Base-by-base conservation (phyloP, 2,329 filamentous ascomycete genomes). In the Sarocladium strictum region DNA sequence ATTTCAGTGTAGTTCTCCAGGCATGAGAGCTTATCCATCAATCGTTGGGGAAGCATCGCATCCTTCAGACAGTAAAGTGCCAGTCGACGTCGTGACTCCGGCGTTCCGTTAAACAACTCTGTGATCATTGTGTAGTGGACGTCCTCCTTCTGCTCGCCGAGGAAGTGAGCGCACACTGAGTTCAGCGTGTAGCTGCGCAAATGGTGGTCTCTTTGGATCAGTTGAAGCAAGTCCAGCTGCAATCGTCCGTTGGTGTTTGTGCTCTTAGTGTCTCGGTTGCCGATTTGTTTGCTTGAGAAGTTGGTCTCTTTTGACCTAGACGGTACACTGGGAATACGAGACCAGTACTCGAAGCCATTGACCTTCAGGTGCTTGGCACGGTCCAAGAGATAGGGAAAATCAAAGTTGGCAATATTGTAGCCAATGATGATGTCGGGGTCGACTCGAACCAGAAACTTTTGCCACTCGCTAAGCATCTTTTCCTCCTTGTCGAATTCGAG, bases 51-150 rank as follows among this genome's bases (percentile, higher is more conserved):
- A 3, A 99, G 78, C 64, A 96, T 99, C 0, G 94, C 94, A 74
- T 99, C 95, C 71, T 99, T 99, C 60, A 99, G 72, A 72, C 94
- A 99, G 75, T 99, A 99, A 1, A 99, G 83, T 1, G 94, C 94
- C 50, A 99, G 74, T 72, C 94, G 86, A 63, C 95, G 84, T 60
- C 94, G 78, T 3, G 93, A 96, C 67, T 99, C 94, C 0, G 92
- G 86, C 0, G 94, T 97, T 58, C 94, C 94, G 67, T 99, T 97
- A 78, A 92, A 97, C 2, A 99, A 75, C 65, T 97, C 95, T 0
- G 95, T 99, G 64, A 99, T 99, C 91, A 99, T 99, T 2, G 92
- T 97, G 72, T 99, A 86, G 66, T 99, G 94, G 2, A 99, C 94
- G 70, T 99, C 94, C 72, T 99, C 94, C 67, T 99, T 99, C 67